Evolutionary conservation across 2,329 filamentous ascomycete genomes (phyloP).

Genomic region (Ambrosiella beaveri): DNA sequence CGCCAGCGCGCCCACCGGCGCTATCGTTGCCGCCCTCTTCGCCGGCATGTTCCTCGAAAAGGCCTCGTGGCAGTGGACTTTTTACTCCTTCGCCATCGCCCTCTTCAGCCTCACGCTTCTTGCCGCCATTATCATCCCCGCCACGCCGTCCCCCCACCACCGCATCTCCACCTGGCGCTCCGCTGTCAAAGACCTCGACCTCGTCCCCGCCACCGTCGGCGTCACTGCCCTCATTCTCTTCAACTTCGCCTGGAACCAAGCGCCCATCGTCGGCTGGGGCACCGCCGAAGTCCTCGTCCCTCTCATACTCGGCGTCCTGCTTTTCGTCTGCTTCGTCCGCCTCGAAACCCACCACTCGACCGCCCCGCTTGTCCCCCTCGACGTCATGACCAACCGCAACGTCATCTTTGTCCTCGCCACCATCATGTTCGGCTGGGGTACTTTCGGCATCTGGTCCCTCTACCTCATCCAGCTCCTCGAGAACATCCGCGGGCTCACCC

Average conservation of each 20-base stretch:
- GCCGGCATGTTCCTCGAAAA: constrained; percentile 23
- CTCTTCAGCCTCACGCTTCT: constrained; percentile 19
- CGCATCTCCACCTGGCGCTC: not conserved
- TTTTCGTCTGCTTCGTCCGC: constrained; percentile 38
- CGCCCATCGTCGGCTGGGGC: constrained; percentile 40
- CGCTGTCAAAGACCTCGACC: constrained; percentile 19
- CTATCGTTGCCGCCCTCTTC: constrained; percentile 25
- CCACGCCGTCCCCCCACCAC: not conserved
- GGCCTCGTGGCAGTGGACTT: constrained; percentile 32
- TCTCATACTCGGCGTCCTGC: constrained; percentile 37
- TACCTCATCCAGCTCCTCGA: constrained; percentile 35
- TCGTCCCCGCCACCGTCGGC: constrained; percentile 26
- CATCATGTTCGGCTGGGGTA: constrained; percentile 35
- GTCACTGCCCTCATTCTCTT: constrained; percentile 40
- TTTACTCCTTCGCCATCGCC: constrained; percentile 24
- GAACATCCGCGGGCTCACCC: constrained; percentile 24
- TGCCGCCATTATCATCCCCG: constrained; percentile 22
- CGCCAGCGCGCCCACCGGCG: constrained; percentile 29
- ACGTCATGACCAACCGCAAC: constrained; percentile 23
- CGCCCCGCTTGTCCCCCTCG: constrained; percentile 38
- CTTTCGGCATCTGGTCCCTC: constrained; percentile 36
- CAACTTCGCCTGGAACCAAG: constrained; percentile 53
- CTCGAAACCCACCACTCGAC: constrained; percentile 30
- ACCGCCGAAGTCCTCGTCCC: constrained; percentile 37
- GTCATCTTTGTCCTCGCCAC: constrained; percentile 30